Conservation (phyloP, 225 moss, liverwort and hornwort genomes). For the Pleurozium schreberi region DNA sequence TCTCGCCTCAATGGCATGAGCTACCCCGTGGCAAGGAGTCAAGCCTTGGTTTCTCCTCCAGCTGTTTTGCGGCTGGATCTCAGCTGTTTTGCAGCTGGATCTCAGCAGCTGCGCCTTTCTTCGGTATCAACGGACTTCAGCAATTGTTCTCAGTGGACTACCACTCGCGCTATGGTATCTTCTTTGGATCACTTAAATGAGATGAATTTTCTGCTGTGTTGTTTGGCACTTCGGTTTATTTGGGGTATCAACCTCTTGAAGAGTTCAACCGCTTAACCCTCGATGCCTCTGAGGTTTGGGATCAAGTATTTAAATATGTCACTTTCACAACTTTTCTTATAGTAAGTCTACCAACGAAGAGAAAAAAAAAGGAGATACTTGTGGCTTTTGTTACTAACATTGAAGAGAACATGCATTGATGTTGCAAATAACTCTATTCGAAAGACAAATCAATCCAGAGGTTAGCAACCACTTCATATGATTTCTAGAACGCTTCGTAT, state of each 20-base stretch:
- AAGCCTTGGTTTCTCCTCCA: constrained; percentile 26
- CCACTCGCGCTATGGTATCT: constrained; percentile 34
- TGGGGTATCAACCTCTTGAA: not conserved
- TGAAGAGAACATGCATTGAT: not conserved
- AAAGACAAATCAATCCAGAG: not conserved
- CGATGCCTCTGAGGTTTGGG: not conserved
- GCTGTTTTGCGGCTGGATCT: constrained; percentile 26
- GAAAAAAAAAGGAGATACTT: not conserved
- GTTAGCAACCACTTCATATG: not conserved
- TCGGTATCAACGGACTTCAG: not conserved
- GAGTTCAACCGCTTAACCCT: not conserved
- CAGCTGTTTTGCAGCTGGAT: no score
- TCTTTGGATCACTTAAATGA: not conserved
- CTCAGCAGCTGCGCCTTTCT: constrained; percentile 21
- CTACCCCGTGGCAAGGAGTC: not conserved
- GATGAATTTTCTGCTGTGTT: not conserved
- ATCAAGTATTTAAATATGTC: not conserved
- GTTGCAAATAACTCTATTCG: not conserved
- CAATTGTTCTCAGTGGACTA: constrained; percentile 16
- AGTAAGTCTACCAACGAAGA: not conserved
- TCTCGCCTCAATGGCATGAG: constrained; percentile 9
- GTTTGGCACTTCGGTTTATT: not conserved
- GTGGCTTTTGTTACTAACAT: not conserved
- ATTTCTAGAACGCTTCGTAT: not conserved
- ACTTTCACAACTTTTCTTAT: not conserved